A percentile compares a stretch with the other conserved stretches of the same genome.
These are phyloP conservation scores for Chrysoporthe deuterocubensis DNA, from an alignment of 2,329 filamentous ascomycete species.

Conservation along the genomic window DNA sequence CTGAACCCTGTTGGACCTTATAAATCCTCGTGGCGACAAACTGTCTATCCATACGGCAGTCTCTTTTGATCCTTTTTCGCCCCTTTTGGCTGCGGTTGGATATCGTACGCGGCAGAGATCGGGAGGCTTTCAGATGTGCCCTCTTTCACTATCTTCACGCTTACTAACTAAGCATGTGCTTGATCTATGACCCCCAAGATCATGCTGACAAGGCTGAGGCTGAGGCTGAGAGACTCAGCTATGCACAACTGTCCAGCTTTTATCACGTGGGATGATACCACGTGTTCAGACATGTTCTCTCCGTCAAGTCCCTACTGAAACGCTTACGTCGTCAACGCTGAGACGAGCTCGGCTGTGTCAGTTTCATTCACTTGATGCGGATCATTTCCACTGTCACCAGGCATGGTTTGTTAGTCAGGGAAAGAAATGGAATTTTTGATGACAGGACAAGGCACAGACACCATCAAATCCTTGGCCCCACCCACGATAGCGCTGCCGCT, in stretches of 20 bases:
- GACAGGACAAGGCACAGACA: neutral
- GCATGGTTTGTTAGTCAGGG: neutral
- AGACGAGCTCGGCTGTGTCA: neutral
- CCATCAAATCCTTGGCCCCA: neutral
- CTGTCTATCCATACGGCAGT: neutral
- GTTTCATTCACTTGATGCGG: neutral
- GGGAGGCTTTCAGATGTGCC: too few species aligned
- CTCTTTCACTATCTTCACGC: too few species aligned
- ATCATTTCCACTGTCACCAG: neutral
- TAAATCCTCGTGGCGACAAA: neutral
- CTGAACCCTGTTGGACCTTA: neutral
- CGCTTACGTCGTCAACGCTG: constrained; percentile 1
- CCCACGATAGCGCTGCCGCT: neutral
- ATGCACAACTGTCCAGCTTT: neutral
- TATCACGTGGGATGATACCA: neutral
- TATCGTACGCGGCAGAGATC: too few species aligned
- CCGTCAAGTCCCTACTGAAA: neutral
- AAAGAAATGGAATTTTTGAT: neutral
- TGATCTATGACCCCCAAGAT: neutral
- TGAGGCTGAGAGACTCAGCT: neutral
- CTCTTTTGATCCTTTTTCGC: neutral
- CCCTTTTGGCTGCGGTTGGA: neutral
- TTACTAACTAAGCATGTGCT: neutral
- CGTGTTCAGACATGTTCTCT: neutral
- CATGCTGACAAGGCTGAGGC: neutral